Evolutionary conservation across 768 basidiomycete species (phyloP).

Genomic region (Xerocomus brunneocitrinus): DNA sequence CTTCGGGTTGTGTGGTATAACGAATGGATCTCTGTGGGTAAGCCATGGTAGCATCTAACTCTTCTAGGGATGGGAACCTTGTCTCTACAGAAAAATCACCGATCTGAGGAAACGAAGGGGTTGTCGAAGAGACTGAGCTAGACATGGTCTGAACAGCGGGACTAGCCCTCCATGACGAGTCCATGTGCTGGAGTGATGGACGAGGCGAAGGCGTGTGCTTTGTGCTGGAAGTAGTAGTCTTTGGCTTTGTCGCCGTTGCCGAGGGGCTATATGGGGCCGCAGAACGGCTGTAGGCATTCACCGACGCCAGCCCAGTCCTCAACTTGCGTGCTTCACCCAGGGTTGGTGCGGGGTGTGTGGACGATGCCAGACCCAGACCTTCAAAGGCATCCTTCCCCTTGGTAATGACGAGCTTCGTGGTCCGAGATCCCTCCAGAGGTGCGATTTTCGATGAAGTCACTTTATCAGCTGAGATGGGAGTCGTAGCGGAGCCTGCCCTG

Average conservation of each 20-base stretch:
- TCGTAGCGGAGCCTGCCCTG: slow-evolving; percentile 6
- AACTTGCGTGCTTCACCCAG: slow-evolving; percentile 72
- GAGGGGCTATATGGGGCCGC: slow-evolving; percentile 11
- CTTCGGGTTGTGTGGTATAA: slow-evolving; percentile 16
- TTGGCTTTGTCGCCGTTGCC: slow-evolving; percentile 17
- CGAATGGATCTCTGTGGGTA: slow-evolving; percentile 22
- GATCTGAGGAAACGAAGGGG: slow-evolving; percentile 31
- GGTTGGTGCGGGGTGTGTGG: slow-evolving; percentile 54
- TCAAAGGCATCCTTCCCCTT: slow-evolving; percentile 74
- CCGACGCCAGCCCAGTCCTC: slow-evolving; percentile 61
- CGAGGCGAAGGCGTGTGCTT: slow-evolving; percentile 30
- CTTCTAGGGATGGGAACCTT: slow-evolving; percentile 85
- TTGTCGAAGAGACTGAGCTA: slow-evolving; percentile 35
- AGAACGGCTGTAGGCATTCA: slow-evolving; percentile 36
- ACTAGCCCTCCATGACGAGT: slow-evolving; percentile 18
- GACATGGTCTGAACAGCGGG: slow-evolving; percentile 22
- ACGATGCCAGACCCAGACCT: slow-evolving; percentile 53
- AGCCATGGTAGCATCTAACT: slow-evolving; percentile 58
- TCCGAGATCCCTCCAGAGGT: slow-evolving; percentile 29
- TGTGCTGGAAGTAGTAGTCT: slow-evolving; percentile 9
- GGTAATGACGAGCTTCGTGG: slow-evolving; percentile 27
- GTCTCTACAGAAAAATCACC: slow-evolving; percentile 56
- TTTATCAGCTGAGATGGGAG: slow-evolving; percentile 13
- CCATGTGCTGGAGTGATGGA: slow-evolving; percentile 15
- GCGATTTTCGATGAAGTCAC: slow-evolving; percentile 20